Base-by-base conservation (phyloP, 148 eudicot genomes). In the Rhododendron ovatum region DNA sequence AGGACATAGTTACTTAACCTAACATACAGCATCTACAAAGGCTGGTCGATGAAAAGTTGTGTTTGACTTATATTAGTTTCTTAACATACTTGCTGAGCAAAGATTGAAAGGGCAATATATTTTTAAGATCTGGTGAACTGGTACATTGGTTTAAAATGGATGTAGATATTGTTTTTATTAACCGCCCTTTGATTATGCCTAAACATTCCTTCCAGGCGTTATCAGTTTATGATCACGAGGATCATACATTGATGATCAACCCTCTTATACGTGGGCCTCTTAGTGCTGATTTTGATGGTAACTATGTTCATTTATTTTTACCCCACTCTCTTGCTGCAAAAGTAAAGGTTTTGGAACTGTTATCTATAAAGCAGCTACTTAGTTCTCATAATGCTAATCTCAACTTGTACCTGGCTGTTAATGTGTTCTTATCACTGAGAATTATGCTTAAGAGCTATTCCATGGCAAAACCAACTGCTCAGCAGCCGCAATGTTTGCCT, bases 121-220 rank as follows among this genome's bases (percentile, higher is more conserved):
- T 92, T 86, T 89, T 30, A 86, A 92, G 87, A 86, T 90, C 92
- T 2, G 99, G 98, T 3, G 98, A 97, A 81, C 90, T 95, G 28
- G 98, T 97, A 2, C 96, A 93, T 81, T 82, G 99, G 55, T 93
- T 96, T 41, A 92, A 94, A n/a, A 93, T 95, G 96, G 96, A 97
- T 84, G 99, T 98, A 30, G 99, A 97, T 88, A 92, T 91, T 9
- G 98, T 97, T n/a, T 97, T 97, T 83, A 93, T 97, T 43, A 97
- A 97, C 84, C 91, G 99, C 82, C 99, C 98, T 33, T 98, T 98
- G 20, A 96, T 98, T 11, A 96, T 98, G 95, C 84, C 98, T 98
- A 20, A 10, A 83, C 99, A 96, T 84, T 94, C 99, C 10, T 87
- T 96, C 43, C 98, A 96, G 86, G 98, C 98, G 2, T 73, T 96